These are phyloP conservation scores for Pochonia chlamydosporia DNA, from an alignment of 2,329 filamentous ascomycete genomes.

Conservation along the genomic window DNA sequence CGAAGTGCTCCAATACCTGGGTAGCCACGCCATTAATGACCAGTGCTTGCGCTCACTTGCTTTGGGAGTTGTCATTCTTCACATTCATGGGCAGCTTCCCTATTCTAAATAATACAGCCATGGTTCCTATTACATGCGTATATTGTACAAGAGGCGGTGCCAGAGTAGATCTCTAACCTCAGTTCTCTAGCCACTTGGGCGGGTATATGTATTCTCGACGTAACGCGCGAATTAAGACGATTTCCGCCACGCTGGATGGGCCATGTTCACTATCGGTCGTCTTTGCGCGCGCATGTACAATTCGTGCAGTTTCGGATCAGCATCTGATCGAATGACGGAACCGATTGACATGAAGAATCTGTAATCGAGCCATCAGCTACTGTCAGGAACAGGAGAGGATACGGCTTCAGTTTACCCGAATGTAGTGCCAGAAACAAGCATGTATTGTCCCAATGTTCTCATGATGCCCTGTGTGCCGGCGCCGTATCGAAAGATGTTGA, in stretches of 20 bases:
- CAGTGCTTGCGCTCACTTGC: neutral
- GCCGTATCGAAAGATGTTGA: conserved; percentile 93
- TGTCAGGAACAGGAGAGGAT: neutral
- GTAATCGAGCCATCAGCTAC: conserved; percentile 14
- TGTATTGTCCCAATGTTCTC: conserved; percentile 92
- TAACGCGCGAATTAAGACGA: conserved; percentile 1
- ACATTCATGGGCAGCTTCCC: neutral
- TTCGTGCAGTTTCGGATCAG: conserved; percentile 67
- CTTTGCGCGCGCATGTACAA: conserved; percentile 71
- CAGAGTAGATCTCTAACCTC: neutral
- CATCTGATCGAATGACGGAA: conserved; percentile 89
- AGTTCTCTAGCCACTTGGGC: neutral
- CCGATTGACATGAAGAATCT: conserved; percentile 99
- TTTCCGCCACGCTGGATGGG: conserved; percentile 30
- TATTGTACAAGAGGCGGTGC: conserved; percentile 4
- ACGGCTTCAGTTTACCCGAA: conserved; percentile 63
- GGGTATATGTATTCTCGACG: conserved; percentile 5
- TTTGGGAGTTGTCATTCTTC: neutral
- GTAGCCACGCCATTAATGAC: too few species aligned
- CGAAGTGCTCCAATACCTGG: too few species aligned
- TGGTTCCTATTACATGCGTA: neutral
- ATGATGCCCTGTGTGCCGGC: conserved; percentile 91
- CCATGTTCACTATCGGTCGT: conserved; percentile 60
- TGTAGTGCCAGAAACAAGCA: conserved; percentile 89
- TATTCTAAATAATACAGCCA: neutral